Conservation (phyloP, 1,284 basidiomycete genomes). For the Cryptococcus jaspeensis region DNA sequence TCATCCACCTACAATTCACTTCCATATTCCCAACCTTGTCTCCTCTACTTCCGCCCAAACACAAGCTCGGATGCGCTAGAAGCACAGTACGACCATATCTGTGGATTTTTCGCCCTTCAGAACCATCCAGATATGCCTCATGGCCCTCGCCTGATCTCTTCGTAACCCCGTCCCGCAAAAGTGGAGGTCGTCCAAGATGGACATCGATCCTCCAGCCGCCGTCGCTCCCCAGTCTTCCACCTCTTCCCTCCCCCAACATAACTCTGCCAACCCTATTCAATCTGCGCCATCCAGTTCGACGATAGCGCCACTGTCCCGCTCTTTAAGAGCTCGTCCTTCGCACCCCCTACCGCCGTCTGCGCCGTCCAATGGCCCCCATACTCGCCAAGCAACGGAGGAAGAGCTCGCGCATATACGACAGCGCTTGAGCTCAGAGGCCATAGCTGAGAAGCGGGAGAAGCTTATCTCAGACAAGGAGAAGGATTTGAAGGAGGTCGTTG, state of each 20-base stretch:
- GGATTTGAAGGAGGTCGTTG: slow-evolving; percentile 61
- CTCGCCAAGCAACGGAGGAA: neutral
- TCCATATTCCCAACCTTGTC: no score
- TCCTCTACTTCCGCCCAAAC: no score
- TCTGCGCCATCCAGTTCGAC: neutral
- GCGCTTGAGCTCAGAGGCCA: slow-evolving; percentile 28
- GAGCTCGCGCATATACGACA: neutral
- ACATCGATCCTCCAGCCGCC: slow-evolving; percentile 2
- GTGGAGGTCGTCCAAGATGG: slow-evolving; percentile 40
- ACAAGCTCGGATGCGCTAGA: no score
- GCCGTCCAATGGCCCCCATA: neutral
- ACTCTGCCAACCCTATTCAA: neutral
- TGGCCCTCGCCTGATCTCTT: no score
- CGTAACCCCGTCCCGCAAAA: neutral
- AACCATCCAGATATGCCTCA: no score
- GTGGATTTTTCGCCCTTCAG: no score
- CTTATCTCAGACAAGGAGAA: slow-evolving; percentile 61
- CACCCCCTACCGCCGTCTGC: neutral
- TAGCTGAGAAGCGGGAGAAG: slow-evolving; percentile 44
- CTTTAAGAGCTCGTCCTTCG: neutral
- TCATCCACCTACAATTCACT: no score
- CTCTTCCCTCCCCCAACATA: neutral
- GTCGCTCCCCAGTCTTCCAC: neutral
- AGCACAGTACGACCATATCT: no score
- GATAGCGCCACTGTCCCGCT: neutral